Conservation (phyloP, 169 alveolate species). For the Miamiensis avidus region DNA sequence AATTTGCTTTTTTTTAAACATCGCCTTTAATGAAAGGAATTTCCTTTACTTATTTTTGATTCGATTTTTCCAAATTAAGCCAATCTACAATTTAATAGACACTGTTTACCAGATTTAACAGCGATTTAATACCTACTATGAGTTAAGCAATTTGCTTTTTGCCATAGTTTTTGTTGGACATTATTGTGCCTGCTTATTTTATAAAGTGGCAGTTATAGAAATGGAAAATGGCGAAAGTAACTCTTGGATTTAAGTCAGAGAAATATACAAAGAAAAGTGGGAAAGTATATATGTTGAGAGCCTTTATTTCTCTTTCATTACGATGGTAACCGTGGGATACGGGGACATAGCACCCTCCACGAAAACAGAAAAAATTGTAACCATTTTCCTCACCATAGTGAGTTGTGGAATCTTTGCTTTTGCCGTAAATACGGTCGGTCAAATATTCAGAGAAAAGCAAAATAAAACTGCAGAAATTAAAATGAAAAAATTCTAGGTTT, state of each 20-base stretch:
- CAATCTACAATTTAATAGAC: not conserved
- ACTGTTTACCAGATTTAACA: not conserved
- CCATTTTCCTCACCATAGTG: slow-evolving; percentile 12
- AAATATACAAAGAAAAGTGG: not conserved
- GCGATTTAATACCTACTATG: slow-evolving; percentile 4
- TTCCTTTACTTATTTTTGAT: not conserved
- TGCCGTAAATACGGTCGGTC: slow-evolving; percentile 14
- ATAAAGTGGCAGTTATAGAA: not conserved
- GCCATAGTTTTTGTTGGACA: not conserved
- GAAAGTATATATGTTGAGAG: slow-evolving; percentile 6
- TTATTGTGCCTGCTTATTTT: slow-evolving; percentile 4
- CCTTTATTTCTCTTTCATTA: slow-evolving; percentile 27
- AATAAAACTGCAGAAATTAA: too few species aligned
- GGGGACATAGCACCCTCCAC: slow-evolving; percentile 36
- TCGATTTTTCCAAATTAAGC: slow-evolving; percentile 1
- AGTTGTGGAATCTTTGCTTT: slow-evolving; percentile 37
- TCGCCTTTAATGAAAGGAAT: not conserved
- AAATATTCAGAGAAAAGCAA: slow-evolving; percentile 33
- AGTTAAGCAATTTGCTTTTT: not conserved
- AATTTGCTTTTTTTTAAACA: not conserved
- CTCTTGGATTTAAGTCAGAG: slow-evolving; percentile 1
- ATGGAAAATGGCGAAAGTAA: too few species aligned
- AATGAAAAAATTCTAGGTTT: too few species aligned
- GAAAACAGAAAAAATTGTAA: slow-evolving; percentile 7
- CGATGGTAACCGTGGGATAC: slow-evolving; percentile 35